Conservation (phyloP, 169 alveolate species). For the Plasmodium inui region DNA sequence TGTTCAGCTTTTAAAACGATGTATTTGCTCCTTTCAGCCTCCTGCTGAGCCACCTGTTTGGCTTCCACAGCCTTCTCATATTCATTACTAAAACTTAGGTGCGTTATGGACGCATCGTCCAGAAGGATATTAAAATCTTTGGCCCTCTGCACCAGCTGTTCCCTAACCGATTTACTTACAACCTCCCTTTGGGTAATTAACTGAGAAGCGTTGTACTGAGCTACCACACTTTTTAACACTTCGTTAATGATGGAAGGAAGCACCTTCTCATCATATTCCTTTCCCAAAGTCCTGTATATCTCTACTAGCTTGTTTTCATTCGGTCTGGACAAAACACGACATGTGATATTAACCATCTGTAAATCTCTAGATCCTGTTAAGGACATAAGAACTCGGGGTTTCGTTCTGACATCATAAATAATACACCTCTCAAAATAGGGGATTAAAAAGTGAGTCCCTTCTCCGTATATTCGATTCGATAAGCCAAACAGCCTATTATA, state of each 20-base stretch:
- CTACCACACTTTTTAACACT: constrained; percentile 96
- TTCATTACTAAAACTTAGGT: constrained; percentile 91
- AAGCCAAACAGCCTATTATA: constrained; percentile 90
- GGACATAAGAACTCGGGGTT: constrained; percentile 93
- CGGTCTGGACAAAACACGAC: constrained; percentile 96
- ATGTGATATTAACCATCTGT: constrained; percentile 78
- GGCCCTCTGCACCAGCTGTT: constrained; percentile 95
- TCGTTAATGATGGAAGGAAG: constrained; percentile 98
- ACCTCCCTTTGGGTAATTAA: constrained; percentile 96
- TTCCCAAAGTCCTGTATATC: constrained; percentile 90
- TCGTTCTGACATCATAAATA: constrained; percentile 94
- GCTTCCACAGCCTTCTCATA: constrained; percentile 97
- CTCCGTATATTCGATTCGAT: constrained; percentile 88
- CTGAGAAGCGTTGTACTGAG: constrained; percentile 97
- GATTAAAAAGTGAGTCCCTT: constrained; percentile 96
- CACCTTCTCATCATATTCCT: constrained; percentile 96
- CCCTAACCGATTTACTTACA: constrained; percentile 91
- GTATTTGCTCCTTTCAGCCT: constrained; percentile 97
- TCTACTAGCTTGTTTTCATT: constrained; percentile 89
- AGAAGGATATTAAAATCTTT: constrained; percentile 94
- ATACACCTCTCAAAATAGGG: constrained; percentile 97
- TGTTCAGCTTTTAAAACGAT: constrained; percentile 95
- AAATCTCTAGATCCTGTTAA: constrained; percentile 95
- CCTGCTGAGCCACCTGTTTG: constrained; percentile 98
- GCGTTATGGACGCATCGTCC: constrained; percentile 97